These are phyloP conservation scores for Pythium oligandrum DNA, from an alignment of 352 stramenopile species.

Conservation along the genomic window DNA sequence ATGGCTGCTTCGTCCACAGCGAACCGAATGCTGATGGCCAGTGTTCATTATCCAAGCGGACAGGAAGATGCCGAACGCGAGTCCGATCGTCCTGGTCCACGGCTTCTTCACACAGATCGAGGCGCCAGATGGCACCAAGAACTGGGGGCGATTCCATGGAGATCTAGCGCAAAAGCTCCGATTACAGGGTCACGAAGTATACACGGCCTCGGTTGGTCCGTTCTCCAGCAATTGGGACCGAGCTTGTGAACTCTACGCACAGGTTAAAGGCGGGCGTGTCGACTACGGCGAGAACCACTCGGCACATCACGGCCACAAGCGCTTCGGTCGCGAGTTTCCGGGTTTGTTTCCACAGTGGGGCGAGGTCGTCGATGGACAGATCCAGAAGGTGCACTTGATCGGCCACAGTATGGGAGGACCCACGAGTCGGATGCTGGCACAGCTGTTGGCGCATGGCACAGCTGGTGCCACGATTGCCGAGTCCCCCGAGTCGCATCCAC, in stretches of 20 bases:
- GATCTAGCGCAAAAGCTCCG: slow-evolving; percentile 38
- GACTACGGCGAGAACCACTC: slow-evolving; percentile 26
- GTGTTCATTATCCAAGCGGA: too few species aligned
- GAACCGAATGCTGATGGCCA: too few species aligned
- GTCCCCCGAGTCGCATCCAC: too few species aligned
- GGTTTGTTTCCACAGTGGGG: too few species aligned
- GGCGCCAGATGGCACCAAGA: slow-evolving; percentile 40
- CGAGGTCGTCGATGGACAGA: slow-evolving; percentile 1
- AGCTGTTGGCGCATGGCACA: too few species aligned
- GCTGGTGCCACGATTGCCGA: too few species aligned
- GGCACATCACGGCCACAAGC: slow-evolving; percentile 25
- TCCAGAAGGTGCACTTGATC: too few species aligned
- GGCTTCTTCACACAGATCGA: slow-evolving; percentile 43
- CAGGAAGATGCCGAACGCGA: too few species aligned
- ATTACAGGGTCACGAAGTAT: slow-evolving; percentile 35
- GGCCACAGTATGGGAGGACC: too few species aligned
- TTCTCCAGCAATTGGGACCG: slow-evolving; percentile 64
- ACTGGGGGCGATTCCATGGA: slow-evolving; percentile 48
- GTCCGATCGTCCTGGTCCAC: slow-evolving; percentile 45
- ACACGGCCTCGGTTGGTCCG: slow-evolving; percentile 41
- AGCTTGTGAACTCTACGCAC: slow-evolving; percentile 53
- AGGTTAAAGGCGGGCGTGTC: slow-evolving; percentile 30
- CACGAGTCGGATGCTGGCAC: too few species aligned
- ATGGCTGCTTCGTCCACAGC: too few species aligned
- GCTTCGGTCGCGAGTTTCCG: slow-evolving; percentile 10